Conservation (phyloP, 306 rosid genomes). For the Lablab purpureus region DNA sequence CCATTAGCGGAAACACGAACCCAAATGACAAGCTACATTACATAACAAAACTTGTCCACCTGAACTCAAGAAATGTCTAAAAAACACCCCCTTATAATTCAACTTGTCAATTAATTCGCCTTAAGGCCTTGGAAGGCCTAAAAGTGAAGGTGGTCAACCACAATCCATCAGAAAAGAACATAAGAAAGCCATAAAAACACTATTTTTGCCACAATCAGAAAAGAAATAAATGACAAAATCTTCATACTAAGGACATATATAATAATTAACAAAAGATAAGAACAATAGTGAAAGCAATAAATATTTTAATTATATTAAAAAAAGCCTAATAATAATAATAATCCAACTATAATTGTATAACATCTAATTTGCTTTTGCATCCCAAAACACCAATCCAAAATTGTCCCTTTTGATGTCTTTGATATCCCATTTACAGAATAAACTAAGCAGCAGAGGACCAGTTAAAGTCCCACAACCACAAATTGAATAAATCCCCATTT, state of each 20-base stretch:
- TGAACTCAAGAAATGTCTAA: conserved; percentile 13
- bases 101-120: conserved; percentile 37
- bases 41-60: background rate
- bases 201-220: background rate
- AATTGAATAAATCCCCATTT: conserved; percentile 60
- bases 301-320: conserved; percentile 33
- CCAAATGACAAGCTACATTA: background rate
- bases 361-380: conserved; percentile 36
- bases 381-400: conserved; percentile 53
- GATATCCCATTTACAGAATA: conserved; percentile 78
- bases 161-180: conserved; percentile 8
- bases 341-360: conserved; percentile 56
- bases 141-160: background rate
- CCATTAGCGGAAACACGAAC: background rate
- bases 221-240: background rate
- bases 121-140: background rate
- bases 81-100: conserved; percentile 18
- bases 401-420: conserved; percentile 57
- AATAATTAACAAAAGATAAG: background rate
- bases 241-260: background rate
- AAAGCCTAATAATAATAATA: conserved; percentile 16
- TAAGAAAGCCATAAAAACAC: background rate
- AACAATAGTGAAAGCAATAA: conserved; percentile 35
- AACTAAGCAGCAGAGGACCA: conserved; percentile 54
- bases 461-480: conserved; percentile 56